Base-by-base conservation (phyloP, 495 filamentous ascomycete genomes). In the Letharia lupina region DNA sequence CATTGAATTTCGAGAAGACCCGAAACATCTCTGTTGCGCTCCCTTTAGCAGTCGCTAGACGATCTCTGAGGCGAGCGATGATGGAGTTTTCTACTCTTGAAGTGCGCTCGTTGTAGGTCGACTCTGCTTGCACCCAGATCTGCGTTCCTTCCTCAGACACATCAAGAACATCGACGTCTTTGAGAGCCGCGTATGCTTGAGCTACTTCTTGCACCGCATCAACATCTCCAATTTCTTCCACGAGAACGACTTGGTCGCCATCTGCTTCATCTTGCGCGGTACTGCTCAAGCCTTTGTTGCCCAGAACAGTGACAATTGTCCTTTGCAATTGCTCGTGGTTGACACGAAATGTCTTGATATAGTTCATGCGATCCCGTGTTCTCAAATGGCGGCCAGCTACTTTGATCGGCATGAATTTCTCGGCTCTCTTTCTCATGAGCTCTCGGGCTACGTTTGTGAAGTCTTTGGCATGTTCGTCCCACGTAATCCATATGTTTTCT, bases 1-100 rank as follows among this genome's bases (percentile, higher is more conserved):
- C 95, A 72, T 99, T 99, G 82, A 99, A 99, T 73, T 97, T 97
- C 28, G 94, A 99, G 74, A 98, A 98, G 58, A 99, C 94, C 47
- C 95, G 90, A 75, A 99, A 99, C 94, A 98, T 99, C 74, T 98
- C 94, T 73, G 95, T 98, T 31, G 94, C 94, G 23, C 23, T 28
- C 62, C 87, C 93, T 81, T 93, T 98, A 16, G 94, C 92, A 4
- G 90, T 96, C 3, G 93, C 94, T 61, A 99, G 81, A 52, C 94
- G 89, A 77, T 99, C 94, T 71, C 95, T 83, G 13, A 99, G 79
- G 45, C 93, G 86, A 64, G 94, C 91, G 74, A 99, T 99, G 74
- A 99, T 99, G 15, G 95, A 96, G 73, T 98, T 99, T 74, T 99
- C 94, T 11, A 99, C 94, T 23, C 94, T 84, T 18, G 94, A 91